Percentiles rank a stretch among this genome's conserved stretches.
Evolutionary conservation across 1,284 basidiomycete species (phyloP).

Genomic region (Ceratobasidium sp.): DNA sequence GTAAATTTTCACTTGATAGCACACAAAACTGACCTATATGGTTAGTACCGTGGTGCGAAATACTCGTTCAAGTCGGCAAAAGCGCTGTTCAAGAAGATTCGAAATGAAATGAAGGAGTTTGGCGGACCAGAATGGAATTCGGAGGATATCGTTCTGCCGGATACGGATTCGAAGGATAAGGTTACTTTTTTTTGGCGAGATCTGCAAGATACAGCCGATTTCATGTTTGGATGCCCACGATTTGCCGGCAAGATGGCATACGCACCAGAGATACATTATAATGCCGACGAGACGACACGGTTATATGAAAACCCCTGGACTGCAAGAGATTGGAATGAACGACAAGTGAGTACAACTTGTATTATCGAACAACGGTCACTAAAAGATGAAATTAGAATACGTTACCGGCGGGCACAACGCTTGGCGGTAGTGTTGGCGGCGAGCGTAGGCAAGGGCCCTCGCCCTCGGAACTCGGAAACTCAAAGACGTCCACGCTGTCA

Average conservation of each 20-base stretch:
- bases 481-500: too few species aligned
- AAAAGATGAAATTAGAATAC: conserved; percentile 1
- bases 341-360: conserved; percentile 3
- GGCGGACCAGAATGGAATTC: conserved; percentile 14
- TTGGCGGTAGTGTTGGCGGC: too few species aligned
- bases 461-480: too few species aligned
- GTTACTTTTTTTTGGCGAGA: background rate
- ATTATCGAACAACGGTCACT: background rate
- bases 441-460: too few species aligned
- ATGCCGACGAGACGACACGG: background rate
- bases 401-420: conserved; percentile 25
- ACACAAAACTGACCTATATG: background rate
- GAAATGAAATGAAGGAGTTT: conserved; percentile 1
- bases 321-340: background rate
- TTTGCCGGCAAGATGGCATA: conserved; percentile 20
- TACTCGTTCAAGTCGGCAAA: conserved; percentile 12
- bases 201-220: background rate
- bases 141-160: background rate
- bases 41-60: conserved; percentile 4
- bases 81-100: conserved; percentile 9
- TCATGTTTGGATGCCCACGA: conserved; percentile 5
- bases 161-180: background rate
- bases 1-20: background rate
- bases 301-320: conserved; percentile 1
- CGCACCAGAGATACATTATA: background rate